These are phyloP conservation scores for Yamadazyma olivae DNA, from an alignment of 805 yeast species.

Conservation along the genomic window DNA sequence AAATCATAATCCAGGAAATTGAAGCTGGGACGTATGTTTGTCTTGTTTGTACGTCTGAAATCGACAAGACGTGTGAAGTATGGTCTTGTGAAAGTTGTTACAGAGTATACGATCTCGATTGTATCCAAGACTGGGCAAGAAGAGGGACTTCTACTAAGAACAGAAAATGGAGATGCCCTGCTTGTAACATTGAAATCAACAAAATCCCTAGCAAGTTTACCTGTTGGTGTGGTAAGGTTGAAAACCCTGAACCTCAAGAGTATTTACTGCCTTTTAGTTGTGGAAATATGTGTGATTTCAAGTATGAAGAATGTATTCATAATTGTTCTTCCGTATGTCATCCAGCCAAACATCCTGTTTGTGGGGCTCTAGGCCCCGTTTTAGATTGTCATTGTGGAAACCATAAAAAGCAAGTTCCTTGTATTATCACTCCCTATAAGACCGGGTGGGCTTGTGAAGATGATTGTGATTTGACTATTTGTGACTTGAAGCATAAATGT, in stretches of 20 bases:
- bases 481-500: conserved; percentile 69
- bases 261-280: conserved; percentile 74
- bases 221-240: conserved; percentile 87
- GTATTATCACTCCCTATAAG: conserved; percentile 64
- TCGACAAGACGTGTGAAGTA: conserved; percentile 59
- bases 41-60: conserved; percentile 82
- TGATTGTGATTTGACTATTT: conserved; percentile 57
- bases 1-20: conserved; percentile 52
- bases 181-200: conserved; percentile 56
- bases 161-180: conserved; percentile 82
- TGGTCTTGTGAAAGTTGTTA: conserved; percentile 82
- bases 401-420: conserved; percentile 62
- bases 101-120: conserved; percentile 81
- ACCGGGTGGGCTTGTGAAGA: conserved; percentile 68
- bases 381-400: conserved; percentile 75
- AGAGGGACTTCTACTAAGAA: conserved; percentile 60
- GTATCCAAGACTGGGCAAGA: conserved; percentile 84
- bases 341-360: conserved; percentile 83
- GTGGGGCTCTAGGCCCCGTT: conserved; percentile 75
- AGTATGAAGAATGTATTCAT: conserved; percentile 62
- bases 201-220: conserved; percentile 55
- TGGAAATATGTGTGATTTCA: conserved; percentile 73
- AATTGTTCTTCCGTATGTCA: conserved; percentile 76
- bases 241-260: conserved; percentile 61
- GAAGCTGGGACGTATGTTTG: conserved; percentile 73